These are phyloP conservation scores for Gossypium schwendimanii DNA, from an alignment of 441 rosid genomes.

Conservation along the genomic window DNA sequence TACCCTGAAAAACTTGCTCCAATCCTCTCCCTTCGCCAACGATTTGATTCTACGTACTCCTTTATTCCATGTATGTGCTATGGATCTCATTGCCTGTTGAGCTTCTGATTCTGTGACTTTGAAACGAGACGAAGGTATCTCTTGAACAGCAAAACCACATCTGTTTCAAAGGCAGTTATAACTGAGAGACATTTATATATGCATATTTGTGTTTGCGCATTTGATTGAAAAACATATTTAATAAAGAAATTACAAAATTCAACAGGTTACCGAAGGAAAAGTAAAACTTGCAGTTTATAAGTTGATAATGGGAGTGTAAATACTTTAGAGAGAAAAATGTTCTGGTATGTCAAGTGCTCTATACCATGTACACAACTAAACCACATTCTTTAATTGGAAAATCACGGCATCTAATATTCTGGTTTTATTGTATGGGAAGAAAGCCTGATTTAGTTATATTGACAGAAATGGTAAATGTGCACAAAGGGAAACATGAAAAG, in stretches of 20 bases:
- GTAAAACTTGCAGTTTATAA: neutral
- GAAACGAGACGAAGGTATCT: conserved; percentile 47
- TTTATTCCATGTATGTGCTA: conserved; percentile 51
- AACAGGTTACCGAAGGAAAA: neutral
- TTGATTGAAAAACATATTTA: neutral
- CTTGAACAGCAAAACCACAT: conserved; percentile 39
- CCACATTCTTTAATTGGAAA: neutral
- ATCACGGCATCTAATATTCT: neutral
- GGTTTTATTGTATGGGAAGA: neutral
- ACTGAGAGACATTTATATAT: neutral
- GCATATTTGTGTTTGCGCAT: too few relatives aligned
- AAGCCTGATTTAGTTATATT: neutral
- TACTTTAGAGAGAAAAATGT: neutral
- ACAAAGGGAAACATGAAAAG: neutral
- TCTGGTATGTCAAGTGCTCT: neutral
- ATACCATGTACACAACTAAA: neutral
- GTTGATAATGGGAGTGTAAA: neutral
- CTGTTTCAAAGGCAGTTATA: conserved; percentile 31
- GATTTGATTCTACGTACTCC: conserved; percentile 29
- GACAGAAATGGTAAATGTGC: neutral
- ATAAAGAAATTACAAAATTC: neutral
- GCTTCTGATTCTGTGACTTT: conserved; percentile 42
- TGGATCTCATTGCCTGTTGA: conserved; percentile 39
- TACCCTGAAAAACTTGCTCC: conserved; percentile 69
- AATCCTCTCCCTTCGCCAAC: conserved; percentile 57